Evolutionary conservation across 2,329 filamentous ascomycete genomes (phyloP).

Genomic region (Monosporascus sp.): DNA sequence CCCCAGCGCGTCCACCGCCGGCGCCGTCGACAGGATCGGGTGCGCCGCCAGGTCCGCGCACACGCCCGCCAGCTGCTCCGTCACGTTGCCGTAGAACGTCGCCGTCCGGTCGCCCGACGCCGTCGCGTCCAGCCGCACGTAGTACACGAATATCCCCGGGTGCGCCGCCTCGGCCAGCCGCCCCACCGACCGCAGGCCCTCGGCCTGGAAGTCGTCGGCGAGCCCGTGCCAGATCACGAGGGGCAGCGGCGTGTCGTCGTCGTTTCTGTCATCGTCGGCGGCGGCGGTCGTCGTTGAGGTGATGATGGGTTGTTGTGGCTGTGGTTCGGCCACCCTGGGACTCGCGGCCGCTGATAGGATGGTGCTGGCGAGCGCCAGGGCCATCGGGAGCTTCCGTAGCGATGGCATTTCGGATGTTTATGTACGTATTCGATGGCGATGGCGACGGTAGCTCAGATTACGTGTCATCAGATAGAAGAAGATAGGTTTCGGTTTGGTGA

Average conservation of each 20-base stretch:
- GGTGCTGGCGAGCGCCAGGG: neutral
- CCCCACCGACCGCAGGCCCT: constrained; percentile 68
- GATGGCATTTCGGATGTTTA: neutral
- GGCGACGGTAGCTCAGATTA: too few relatives aligned
- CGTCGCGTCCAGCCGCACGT: constrained; percentile 65
- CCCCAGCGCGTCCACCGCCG: constrained; percentile 82
- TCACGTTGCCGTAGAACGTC: constrained; percentile 89
- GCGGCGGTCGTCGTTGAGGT: neutral
- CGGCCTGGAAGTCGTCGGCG: constrained; percentile 68
- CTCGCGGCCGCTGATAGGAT: neutral
- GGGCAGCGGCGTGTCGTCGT: constrained; percentile 70
- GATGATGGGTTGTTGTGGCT: neutral
- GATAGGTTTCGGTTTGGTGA: too few relatives aligned
- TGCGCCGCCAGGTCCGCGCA: constrained; percentile 73
- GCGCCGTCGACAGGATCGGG: constrained; percentile 74
- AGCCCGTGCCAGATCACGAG: constrained; percentile 91
- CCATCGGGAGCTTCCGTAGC: neutral
- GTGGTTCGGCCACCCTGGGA: neutral
- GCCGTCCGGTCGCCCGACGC: constrained; percentile 67
- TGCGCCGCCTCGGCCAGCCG: constrained; percentile 66
- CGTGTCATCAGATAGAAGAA: too few relatives aligned
- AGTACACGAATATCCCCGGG: constrained; percentile 80
- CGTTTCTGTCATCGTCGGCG: constrained; percentile 30
- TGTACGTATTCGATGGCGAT: too few relatives aligned
- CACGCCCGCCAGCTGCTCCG: constrained; percentile 67